A percentile compares a stretch with the other conserved stretches of the same genome.
Conservation (phyloP, 2,329 filamentous ascomycete species). For the Penicillium sp. region DNA sequence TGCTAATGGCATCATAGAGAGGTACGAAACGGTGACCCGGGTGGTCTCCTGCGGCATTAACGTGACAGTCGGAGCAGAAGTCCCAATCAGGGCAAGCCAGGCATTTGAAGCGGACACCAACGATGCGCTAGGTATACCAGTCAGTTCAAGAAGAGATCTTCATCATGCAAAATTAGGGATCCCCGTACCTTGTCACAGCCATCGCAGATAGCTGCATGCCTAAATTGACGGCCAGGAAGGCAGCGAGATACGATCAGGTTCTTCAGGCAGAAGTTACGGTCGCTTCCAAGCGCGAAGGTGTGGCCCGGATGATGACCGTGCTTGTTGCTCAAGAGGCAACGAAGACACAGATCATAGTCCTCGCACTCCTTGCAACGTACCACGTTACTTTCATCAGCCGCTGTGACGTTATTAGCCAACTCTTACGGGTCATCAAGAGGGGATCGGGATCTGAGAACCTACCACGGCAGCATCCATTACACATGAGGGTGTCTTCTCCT, state of each 20-base stretch:
- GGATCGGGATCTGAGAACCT: constrained; percentile 20
- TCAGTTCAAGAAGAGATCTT: too few relatives aligned
- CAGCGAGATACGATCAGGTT: constrained; percentile 61
- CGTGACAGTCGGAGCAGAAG: constrained; percentile 73
- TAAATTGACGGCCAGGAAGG: constrained; percentile 69
- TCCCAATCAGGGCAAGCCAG: constrained; percentile 97
- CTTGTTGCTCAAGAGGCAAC: constrained; percentile 66
- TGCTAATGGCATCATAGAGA: constrained; percentile 64
- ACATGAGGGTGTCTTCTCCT: constrained; percentile 41
- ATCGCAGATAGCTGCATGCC: constrained; percentile 88
- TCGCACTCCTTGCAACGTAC: constrained; percentile 79
- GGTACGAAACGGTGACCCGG: constrained; percentile 81
- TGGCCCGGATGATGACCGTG: constrained; percentile 93
- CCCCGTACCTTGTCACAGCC: constrained; percentile 69
- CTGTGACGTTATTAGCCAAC: constrained; percentile 37
- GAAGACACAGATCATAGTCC: constrained; percentile 86
- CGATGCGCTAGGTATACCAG: constrained; percentile 56
- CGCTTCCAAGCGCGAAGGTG: constrained; percentile 56
- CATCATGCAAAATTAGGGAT: too few relatives aligned
- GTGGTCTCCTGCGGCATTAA: constrained; percentile 63
- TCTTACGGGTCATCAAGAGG: neutral
- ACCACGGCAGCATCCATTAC: constrained; percentile 62
- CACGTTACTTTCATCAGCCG: constrained; percentile 70
- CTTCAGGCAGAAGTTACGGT: constrained; percentile 54
- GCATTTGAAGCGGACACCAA: constrained; percentile 91